A percentile compares a stretch with the other conserved stretches of the same genome.
phyloP scores from a whole-genome alignment of 768 basidiomycete species.

The Obba rivulosa region DNA sequence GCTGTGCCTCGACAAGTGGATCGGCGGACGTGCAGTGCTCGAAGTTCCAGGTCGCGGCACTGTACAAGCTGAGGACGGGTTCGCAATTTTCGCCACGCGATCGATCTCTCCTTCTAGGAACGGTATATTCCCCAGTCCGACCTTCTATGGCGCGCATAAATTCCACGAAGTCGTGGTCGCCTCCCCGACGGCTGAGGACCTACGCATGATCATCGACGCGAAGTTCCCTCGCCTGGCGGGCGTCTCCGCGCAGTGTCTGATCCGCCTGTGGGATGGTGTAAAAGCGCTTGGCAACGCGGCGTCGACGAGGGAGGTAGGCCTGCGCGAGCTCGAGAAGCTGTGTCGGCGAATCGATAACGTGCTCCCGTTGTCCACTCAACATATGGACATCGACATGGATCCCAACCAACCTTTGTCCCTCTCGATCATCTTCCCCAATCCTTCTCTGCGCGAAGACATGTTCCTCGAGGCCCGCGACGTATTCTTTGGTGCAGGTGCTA shows the following conservation, averaged over 20 bases:
- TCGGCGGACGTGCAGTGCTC: conserved; percentile 65
- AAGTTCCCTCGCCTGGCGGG: conserved; percentile 62
- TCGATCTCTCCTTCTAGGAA: conserved; percentile 48
- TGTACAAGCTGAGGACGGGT: conserved; percentile 72
- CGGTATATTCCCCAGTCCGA: conserved; percentile 47
- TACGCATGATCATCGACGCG: conserved; percentile 61
- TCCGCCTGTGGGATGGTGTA: conserved; percentile 66
- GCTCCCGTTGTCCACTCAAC: conserved; percentile 43
- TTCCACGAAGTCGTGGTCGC: conserved; percentile 66
- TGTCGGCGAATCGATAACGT: conserved; percentile 66
- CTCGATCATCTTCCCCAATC: conserved; percentile 56
- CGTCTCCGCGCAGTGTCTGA: conserved; percentile 41
- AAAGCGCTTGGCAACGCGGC: conserved; percentile 43
- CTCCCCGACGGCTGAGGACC: conserved; percentile 60
- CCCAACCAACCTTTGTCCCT: conserved; percentile 27
- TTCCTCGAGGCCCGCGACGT: conserved; percentile 86
- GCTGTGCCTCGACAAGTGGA: conserved; percentile 59
- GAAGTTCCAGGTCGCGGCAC: conserved; percentile 70
- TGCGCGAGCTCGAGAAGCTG: conserved; percentile 81
- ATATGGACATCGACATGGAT: conserved; percentile 36
- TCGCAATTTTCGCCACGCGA: conserved; percentile 87
- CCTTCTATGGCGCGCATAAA: conserved; percentile 84
- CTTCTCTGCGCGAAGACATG: conserved; percentile 78
- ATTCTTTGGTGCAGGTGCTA: conserved; percentile 73
- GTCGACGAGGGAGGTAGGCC: conserved; percentile 57